These are phyloP conservation scores for Cystobasidium tubakii DNA, from an alignment of 768 basidiomycete species.

Conservation along the genomic window DNA sequence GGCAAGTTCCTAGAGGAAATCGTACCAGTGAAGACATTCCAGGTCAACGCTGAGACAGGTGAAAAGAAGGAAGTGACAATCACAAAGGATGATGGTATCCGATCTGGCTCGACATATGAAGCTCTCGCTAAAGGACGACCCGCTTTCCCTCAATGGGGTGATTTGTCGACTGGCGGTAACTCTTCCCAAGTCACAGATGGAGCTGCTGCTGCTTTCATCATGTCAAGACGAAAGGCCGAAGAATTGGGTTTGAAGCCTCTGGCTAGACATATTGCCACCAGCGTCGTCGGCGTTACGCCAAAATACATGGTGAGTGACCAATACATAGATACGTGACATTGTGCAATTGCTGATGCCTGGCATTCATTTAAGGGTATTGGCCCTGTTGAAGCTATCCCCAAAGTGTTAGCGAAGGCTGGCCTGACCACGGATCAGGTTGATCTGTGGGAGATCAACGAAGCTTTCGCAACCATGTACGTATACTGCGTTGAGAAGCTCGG, in stretches of 20 bases:
- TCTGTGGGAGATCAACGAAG: conserved; percentile 80
- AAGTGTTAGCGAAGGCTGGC: conserved; percentile 61
- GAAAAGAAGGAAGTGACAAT: conserved; percentile 55
- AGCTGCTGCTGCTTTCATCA: conserved; percentile 70
- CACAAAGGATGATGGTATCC: conserved; percentile 74
- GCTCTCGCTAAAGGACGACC: conserved; percentile 73
- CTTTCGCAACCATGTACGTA: conserved; percentile 62
- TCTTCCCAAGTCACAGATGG: conserved; percentile 87
- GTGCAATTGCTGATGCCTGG: background rate
- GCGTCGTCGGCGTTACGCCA: conserved; percentile 65
- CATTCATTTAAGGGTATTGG: conserved; percentile 54
- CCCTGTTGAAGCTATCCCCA: conserved; percentile 74
- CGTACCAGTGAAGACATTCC: conserved; percentile 60
- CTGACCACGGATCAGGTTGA: conserved; percentile 68
- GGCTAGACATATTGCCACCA: conserved; percentile 69
- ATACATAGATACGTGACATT: background rate
- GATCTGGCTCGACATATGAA: conserved; percentile 74
- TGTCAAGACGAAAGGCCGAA: conserved; percentile 73
- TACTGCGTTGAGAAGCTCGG: conserved; percentile 38
- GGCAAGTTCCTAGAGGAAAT: conserved; percentile 81
- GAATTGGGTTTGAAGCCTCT: conserved; percentile 66
- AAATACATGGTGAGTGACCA: conserved; percentile 53
- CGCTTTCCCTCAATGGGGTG: conserved; percentile 67
- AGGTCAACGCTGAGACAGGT: conserved; percentile 57
- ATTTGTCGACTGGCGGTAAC: conserved; percentile 58